Conservation (phyloP, 345 rosid species). For the Aethionema arabicum region DNA sequence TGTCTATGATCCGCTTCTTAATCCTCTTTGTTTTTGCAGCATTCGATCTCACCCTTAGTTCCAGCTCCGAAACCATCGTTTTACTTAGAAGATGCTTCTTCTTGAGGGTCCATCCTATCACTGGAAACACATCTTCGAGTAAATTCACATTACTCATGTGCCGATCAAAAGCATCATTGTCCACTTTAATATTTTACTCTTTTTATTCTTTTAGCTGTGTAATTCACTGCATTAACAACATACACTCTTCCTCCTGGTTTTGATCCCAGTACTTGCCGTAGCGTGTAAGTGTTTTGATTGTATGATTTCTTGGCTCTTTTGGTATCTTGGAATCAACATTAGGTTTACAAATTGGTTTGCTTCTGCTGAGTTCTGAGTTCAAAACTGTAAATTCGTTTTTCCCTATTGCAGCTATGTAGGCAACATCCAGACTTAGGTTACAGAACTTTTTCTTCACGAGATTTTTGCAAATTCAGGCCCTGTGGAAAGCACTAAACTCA, state of each 20-base stretch:
- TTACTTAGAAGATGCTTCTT: too few relatives aligned
- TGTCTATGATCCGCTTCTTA: too few relatives aligned
- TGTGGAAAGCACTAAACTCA: constrained; percentile 86
- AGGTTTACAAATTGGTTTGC: background rate
- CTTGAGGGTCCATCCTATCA: too few relatives aligned
- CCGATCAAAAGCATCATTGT: too few relatives aligned
- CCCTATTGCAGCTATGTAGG: constrained; percentile 80
- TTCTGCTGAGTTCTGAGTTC: constrained; percentile 11
- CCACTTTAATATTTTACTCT: too few relatives aligned
- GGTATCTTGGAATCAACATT: constrained; percentile 1
- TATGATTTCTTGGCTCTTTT: background rate
- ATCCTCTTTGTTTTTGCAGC: too few relatives aligned
- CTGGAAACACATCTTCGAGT: too few relatives aligned
- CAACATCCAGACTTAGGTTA: constrained; percentile 79
- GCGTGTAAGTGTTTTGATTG: constrained; percentile 79
- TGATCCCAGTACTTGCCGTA: constrained; percentile 96
- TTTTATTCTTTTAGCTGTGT: too few relatives aligned
- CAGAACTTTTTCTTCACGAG: constrained; percentile 91
- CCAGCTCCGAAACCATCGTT: too few relatives aligned
- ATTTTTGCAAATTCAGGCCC: constrained; percentile 85
- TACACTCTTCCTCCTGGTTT: constrained; percentile 99
- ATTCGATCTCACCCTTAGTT: too few relatives aligned
- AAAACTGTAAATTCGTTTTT: constrained; percentile 34
- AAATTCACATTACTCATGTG: too few relatives aligned
- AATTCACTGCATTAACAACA: too few relatives aligned